These are phyloP conservation scores for Leccinum broughii DNA, from an alignment of 768 basidiomycete genomes.

Conservation along the genomic window DNA sequence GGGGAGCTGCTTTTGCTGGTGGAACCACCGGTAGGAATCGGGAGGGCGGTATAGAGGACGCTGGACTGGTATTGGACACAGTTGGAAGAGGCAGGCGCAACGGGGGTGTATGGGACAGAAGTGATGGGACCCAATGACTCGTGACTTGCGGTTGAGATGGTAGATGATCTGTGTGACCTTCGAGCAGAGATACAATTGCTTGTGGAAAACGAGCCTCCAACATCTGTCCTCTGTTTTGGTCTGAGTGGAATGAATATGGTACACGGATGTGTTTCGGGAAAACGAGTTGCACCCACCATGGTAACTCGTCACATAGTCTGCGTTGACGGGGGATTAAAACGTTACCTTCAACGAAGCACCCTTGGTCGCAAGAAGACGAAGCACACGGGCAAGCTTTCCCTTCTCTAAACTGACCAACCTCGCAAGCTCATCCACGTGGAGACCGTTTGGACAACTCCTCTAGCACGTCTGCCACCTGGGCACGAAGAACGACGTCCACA, in stretches of 20 bases:
- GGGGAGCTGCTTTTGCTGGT: background rate
- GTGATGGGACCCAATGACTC: slow-evolving; percentile 47
- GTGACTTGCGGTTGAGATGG: slow-evolving; percentile 37
- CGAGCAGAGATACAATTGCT: slow-evolving; percentile 62
- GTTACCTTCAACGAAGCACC: too few relatives aligned
- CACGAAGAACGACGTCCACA: too few relatives aligned
- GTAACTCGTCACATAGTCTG: slow-evolving; percentile 13
- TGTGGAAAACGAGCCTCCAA: slow-evolving; percentile 73
- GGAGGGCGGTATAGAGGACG: slow-evolving; percentile 35
- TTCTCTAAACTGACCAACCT: slow-evolving; percentile 70
- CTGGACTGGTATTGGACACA: slow-evolving; percentile 40
- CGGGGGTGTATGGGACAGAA: slow-evolving; percentile 44
- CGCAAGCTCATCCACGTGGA: too few relatives aligned
- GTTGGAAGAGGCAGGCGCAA: slow-evolving; percentile 42
- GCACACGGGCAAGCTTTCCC: too few relatives aligned
- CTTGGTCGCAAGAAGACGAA: too few relatives aligned
- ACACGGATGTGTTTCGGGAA: background rate
- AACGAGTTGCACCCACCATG: slow-evolving; percentile 51
- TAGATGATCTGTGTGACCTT: slow-evolving; percentile 56
- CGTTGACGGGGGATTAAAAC: too few relatives aligned
- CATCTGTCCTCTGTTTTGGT: slow-evolving; percentile 71
- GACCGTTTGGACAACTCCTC: slow-evolving; percentile 25
- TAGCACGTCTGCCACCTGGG: slow-evolving; percentile 14
- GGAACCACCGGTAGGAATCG: slow-evolving; percentile 12
- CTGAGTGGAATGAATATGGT: slow-evolving; percentile 37